Base-by-base conservation (phyloP, 192 early-diverging fungal genomes). In the Entomortierella chlamydospora region DNA sequence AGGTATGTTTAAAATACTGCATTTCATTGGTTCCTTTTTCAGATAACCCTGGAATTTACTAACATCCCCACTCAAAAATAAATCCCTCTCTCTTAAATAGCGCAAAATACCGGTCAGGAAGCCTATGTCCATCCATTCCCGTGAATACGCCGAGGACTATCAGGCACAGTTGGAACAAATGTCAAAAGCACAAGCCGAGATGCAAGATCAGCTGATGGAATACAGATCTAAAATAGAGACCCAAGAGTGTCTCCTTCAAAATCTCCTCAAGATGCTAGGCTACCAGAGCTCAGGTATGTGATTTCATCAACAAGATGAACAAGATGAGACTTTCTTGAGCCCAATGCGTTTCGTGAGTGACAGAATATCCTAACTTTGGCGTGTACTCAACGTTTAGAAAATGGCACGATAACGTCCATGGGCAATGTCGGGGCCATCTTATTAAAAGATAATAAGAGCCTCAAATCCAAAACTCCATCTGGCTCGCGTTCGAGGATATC, bases 251-350 rank as follows among this genome's bases (percentile, higher is more conserved):
- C 37, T 87, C 30, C 31, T 84, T 25, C 76, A 80, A 31, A 69
- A 69, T 42, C 66, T 86, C 23, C 51, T 86, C 57, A 77, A 76
- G 55, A 61, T 49, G 11, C 54, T 86, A 2, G 70, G 64, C 9
- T 68, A 83, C 33, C 73, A 80, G 51, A 77, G 80, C 29, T 26
- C 53, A 28, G 72, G 83, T 84, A 62, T n/a, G n/a, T n/a, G n/a
- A n/a, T n/a, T n/a, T n/a, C n/a, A n/a, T n/a, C n/a, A n/a, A n/a
- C n/a, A n/a, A n/a, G n/a, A n/a, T n/a, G n/a, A n/a, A n/a, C n/a
- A n/a, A n/a, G n/a, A n/a, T n/a, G n/a, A n/a, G n/a, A n/a, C n/a
- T n/a, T n/a, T n/a, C n/a, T n/a, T n/a, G n/a, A n/a, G n/a, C n/a
- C n/a, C n/a, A n/a, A n/a, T n/a, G n/a, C n/a, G n/a, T n/a, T n/a